Evolutionary conservation across 176 grass and related monocot species (phyloP), one percentile per base, ranked within the genome.

Genomic region (Saccharum officinarum): DNA sequence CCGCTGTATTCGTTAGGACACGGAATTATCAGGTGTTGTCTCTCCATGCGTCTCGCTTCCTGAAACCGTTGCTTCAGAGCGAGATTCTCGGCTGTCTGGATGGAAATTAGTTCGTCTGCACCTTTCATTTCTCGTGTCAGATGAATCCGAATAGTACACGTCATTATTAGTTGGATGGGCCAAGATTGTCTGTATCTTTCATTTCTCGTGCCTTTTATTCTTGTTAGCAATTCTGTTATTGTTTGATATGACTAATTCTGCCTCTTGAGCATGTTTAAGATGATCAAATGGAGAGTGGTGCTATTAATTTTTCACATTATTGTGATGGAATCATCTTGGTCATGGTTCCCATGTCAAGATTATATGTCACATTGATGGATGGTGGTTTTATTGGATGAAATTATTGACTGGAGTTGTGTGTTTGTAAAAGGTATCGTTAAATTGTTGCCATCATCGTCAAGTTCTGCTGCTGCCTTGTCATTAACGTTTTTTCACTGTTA

Each of bases 401-500:
- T 11, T 84, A 65, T 36, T 23, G 65, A 45, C 45, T 55, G 45
- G 16, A 45, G 54, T 40, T 61, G 10, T 61, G 45, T 75, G 42
- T 65, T 52, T 6, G 4, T 59, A 10, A 26, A 47, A 36, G 34
- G 84, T 63, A 26, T 65, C 22, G 65, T 41, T 88, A 60, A 71
- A 79, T 14, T 64, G 23, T 66, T 84, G n/a, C 30, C 40, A 18
- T 73, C 72, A 1, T 42, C 52, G 42, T 52, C 84, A 77, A 40
- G 69, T 61, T 70, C 52, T 76, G 42, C 45, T 36, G 38, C 44
- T 72, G 69, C 71, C 71, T 15, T 73, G 44, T 73, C 71, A 60
- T 86, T 64, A 31, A 17, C 68, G 39, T 42, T 39, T 30, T 76
- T 77, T 87, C 62, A 79, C 33, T n/a, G n/a, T 81, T 55, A 42